Evolutionary conservation across 2,329 filamentous ascomycete species (phyloP).

Genomic region (Ceratocystis huliohia): DNA sequence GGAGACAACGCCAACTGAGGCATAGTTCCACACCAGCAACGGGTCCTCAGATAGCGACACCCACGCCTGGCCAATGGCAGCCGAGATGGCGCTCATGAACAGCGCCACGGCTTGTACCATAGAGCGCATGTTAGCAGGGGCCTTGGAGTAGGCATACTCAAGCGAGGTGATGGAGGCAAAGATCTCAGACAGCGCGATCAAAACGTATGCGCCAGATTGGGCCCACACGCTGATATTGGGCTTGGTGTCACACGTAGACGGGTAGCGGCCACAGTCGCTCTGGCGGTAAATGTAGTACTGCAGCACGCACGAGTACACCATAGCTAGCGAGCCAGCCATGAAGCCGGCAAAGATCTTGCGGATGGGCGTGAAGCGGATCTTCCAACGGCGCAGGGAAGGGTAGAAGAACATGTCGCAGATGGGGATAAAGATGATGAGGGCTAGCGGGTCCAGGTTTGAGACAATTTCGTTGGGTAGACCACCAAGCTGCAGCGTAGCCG

Average conservation of each 20-base stretch:
- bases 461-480: slow-evolving; percentile 68
- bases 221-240: slow-evolving; percentile 50
- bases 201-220: slow-evolving; percentile 39
- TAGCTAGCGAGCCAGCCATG: slow-evolving; percentile 47
- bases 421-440: slow-evolving; percentile 62
- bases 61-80: slow-evolving; percentile 52
- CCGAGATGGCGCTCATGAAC: slow-evolving; percentile 56
- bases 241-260: slow-evolving; percentile 30
- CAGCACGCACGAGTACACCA: slow-evolving; percentile 42
- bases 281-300: slow-evolving; percentile 51
- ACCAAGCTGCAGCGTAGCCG: slow-evolving; percentile 50
- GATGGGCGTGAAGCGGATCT: slow-evolving; percentile 59
- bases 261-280: slow-evolving; percentile 43
- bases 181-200: slow-evolving; percentile 39
- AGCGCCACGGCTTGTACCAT: slow-evolving; percentile 56
- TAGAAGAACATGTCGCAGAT: slow-evolving; percentile 57
- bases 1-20: slow-evolving; percentile 51
- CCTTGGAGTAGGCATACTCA: slow-evolving; percentile 66
- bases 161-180: slow-evolving; percentile 44
- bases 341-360: slow-evolving; percentile 63
- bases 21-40: slow-evolving; percentile 62
- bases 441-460: slow-evolving; percentile 60
- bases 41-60: slow-evolving; percentile 41
- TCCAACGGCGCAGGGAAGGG: slow-evolving; percentile 49
- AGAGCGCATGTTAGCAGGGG: slow-evolving; percentile 63